Evolutionary conservation across 2,329 filamentous ascomycete species (phyloP).

Genomic region (Coleophoma cylindrospora): DNA sequence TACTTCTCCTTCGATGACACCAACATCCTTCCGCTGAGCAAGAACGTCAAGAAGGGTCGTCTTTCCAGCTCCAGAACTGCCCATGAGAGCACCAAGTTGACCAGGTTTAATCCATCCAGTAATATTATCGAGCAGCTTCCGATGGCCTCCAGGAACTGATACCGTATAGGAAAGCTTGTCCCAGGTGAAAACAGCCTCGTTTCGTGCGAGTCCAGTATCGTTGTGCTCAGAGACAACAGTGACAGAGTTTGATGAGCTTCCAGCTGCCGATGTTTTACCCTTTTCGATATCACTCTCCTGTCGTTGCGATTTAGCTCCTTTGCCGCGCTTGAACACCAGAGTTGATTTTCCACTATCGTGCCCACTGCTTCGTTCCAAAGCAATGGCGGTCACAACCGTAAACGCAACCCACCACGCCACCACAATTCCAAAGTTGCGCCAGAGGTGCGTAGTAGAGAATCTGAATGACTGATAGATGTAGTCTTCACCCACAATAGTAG

Average conservation of each 20-base stretch:
- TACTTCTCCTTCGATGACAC: slow-evolving; percentile 81
- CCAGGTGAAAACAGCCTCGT: slow-evolving; percentile 66
- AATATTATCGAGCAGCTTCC: slow-evolving; percentile 68
- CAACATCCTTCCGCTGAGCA: slow-evolving; percentile 80
- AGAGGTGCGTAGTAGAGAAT: slow-evolving; percentile 53
- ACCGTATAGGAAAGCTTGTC: slow-evolving; percentile 63
- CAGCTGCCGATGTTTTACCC: slow-evolving; percentile 17
- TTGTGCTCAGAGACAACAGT: slow-evolving; percentile 9
- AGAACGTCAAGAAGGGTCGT: slow-evolving; percentile 81
- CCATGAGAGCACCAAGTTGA: slow-evolving; percentile 60
- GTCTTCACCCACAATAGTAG: slow-evolving; percentile 46
- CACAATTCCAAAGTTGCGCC: slow-evolving; percentile 58
- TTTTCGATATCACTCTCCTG: slow-evolving; percentile 50
- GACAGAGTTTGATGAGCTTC: slow-evolving; percentile 18
- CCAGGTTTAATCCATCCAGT: slow-evolving; percentile 74
- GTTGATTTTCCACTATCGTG: not conserved
- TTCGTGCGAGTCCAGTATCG: slow-evolving; percentile 42
- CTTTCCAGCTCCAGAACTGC: slow-evolving; percentile 63
- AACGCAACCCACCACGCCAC: slow-evolving; percentile 44
- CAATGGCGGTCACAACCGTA: slow-evolving; percentile 34
- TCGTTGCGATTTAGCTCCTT: slow-evolving; percentile 53
- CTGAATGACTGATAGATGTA: slow-evolving; percentile 49
- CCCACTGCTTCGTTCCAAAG: slow-evolving; percentile 32
- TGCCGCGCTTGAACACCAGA: slow-evolving; percentile 52
- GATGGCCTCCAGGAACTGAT: slow-evolving; percentile 50